phyloP scores from a whole-genome alignment of 768 basidiomycete species.

The Boletus barrowsii region DNA sequence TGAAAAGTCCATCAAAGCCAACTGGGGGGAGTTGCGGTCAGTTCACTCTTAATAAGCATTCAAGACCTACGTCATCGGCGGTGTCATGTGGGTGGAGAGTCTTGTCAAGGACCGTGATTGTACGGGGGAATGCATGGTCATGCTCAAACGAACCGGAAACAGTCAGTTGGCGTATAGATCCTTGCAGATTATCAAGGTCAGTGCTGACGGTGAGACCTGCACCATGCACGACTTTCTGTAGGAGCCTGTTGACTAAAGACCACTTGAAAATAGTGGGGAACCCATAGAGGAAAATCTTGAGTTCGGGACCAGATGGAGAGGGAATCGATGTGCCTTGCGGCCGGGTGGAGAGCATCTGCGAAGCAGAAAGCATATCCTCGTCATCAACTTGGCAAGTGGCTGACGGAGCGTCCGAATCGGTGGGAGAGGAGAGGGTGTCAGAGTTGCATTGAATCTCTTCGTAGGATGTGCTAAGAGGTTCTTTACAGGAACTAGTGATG shows the following conservation, averaged over 20 bases:
- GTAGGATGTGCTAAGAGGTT: constrained; percentile 54
- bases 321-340: constrained; percentile 27
- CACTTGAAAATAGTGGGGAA: constrained; percentile 55
- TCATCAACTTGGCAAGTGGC: constrained; percentile 27
- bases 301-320: constrained; percentile 36
- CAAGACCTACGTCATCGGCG: constrained; percentile 29
- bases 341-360: constrained; percentile 26
- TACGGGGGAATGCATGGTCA: constrained; percentile 27
- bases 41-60: constrained; percentile 16
- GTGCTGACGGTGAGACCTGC: constrained; percentile 29
- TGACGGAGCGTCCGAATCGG: constrained; percentile 16
- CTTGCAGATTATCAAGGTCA: constrained; percentile 21
- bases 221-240: constrained; percentile 51
- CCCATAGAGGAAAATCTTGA: constrained; percentile 70
- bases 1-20: constrained; percentile 36
- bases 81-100: constrained; percentile 15
- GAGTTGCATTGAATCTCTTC: constrained; percentile 46
- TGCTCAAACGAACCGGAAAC: constrained; percentile 27
- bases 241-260: constrained; percentile 55
- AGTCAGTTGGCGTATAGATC: constrained; percentile 22
- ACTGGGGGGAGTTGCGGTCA: constrained; percentile 36
- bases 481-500: constrained; percentile 65
- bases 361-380: constrained; percentile 27
- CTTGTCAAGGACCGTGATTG: constrained; percentile 41
- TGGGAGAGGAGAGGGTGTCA: constrained; percentile 28